Evolutionary conservation across 2,329 filamentous ascomycete species (phyloP), one percentile per base, ranked within the genome.

Genomic region (Fusarium sambucinum): DNA sequence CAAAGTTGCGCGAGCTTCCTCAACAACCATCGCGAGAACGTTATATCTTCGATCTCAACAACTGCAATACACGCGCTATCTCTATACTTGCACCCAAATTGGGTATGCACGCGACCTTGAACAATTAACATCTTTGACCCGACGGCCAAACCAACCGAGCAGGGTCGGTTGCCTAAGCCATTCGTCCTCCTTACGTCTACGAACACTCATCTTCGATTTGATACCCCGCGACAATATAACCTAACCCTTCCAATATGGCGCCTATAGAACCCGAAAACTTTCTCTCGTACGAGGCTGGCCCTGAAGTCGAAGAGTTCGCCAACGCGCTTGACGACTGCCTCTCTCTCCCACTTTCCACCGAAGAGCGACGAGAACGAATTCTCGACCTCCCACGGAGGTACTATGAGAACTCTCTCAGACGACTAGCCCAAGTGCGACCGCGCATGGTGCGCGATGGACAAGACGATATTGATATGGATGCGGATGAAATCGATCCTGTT

Each of bases 261-360:
- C 30, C 55, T 9, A 40, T 57, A 27, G 46, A 58, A 29, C 42
- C 40, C 8, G 63, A 66, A 19, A 66, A 23, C 4, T 57, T 63
- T 6, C n/a, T 62, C 17, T 59, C 65, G 27, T 66, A 63, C 27
- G 70, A 64, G 54, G 71, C 92, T 32, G 91, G 92, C 51, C 88
- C 90, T 65, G 93, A 97, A 79, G 92, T 97, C 61, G 93, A 97
- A 80, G 86, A 89, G 44, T 97, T 97, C 76, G 94, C 94, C 37
- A 90, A 92, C 75, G 87, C 88, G 52, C 85, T 97, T 23, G 94
- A 97, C 80, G 86, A 89, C 55, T 95, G 94, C 82, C 80, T 89
- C 74, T 71, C 84, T 77, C 72, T 82, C 73, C 74, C 82, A 70
- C 79, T 84, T 68, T 75, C 82, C 63, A 66, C 80, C 68, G 77